Evolutionary conservation across 1,139 yeast species (phyloP), one percentile per base, ranked within the genome.

Genomic region (Zygoascus meyerae): DNA sequence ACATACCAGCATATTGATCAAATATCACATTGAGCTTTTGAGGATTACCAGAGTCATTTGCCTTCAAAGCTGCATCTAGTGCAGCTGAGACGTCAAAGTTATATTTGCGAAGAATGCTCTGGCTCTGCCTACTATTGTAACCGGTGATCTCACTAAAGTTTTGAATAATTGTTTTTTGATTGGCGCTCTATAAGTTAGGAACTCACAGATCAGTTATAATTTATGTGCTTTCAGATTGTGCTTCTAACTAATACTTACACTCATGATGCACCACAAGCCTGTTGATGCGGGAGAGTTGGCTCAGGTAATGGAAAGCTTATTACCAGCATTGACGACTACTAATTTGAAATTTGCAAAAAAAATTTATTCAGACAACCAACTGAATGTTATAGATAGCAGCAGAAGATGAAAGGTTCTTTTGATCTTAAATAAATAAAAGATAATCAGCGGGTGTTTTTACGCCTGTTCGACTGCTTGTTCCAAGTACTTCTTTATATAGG

Each of bases 401-500:
- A 34, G 12, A 16, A 15, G 15, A 33, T 31, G 14, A 8, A 31
- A 5, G 9, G 9, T 31, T 15, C 14, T 31, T 5, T 31, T n/a
- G 5, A 10, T 31, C 9, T 31, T 5, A 7, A 35, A 21, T 18
- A 21, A 35, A 18, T 18, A 21, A 17, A n/a, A 35, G 10, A 18
- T 18, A 7, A 34, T 11, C 8, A 34, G 36, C 15, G 9, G 2
- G 18, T 32, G 34, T 14, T 12, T 12, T 34, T 11, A 35, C 10
- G 39, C 39, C 29, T 35, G 29, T 21, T 35, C 39, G 18, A 18
- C 16, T 18, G 39, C 39, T 3, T 54, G 53, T 34, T 85, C 86
- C 48, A 87, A 70, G 57, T 84, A 83, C 28, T 71, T 71, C 58
- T 74, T 75, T 40, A 87, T 79, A 63, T 74, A 75, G 34, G 70